Conservation (phyloP, 2,329 filamentous ascomycete genomes). For the Nannizziopsis barbatae region DNA sequence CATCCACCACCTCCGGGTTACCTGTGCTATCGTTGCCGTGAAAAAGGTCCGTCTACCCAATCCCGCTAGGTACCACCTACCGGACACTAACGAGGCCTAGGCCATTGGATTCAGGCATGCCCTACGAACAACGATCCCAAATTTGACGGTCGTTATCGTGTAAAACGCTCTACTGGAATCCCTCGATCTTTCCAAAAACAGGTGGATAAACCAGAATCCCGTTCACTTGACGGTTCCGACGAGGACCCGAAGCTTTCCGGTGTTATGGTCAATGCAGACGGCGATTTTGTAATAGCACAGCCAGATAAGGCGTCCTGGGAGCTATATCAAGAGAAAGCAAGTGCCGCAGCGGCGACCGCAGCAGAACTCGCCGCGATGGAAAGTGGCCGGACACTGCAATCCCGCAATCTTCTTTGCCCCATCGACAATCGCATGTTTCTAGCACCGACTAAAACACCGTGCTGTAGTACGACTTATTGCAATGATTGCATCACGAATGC, state of each 20-base stretch:
- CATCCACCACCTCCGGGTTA: constrained; percentile 90
- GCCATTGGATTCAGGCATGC: constrained; percentile 98
- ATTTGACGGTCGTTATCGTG: constrained; percentile 82
- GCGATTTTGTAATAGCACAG: constrained; percentile 92
- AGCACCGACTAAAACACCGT: constrained; percentile 98
- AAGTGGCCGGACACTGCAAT: constrained; percentile 76
- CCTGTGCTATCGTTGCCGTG: constrained; percentile 88
- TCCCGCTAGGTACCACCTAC: background rate
- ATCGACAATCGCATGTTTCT: constrained; percentile 97
- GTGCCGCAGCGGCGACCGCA: constrained; percentile 70
- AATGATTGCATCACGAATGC: constrained; percentile 99
- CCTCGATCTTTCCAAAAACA: constrained; percentile 91
- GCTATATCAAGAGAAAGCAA: constrained; percentile 88
- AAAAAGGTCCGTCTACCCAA: constrained; percentile 53
- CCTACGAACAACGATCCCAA: constrained; percentile 97
- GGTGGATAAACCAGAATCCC: constrained; percentile 75
- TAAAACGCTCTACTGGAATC: constrained; percentile 95
- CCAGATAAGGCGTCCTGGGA: constrained; percentile 95
- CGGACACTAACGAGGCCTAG: constrained; percentile 28
- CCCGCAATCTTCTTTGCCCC: constrained; percentile 79
- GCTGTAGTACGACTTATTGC: constrained; percentile 97
- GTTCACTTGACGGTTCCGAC: constrained; percentile 60
- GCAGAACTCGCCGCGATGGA: constrained; percentile 65
- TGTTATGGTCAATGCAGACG: constrained; percentile 95
- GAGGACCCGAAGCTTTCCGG: constrained; percentile 75